Conservation (phyloP, 352 stramenopile genomes). For the Pythium graminicola region DNA sequence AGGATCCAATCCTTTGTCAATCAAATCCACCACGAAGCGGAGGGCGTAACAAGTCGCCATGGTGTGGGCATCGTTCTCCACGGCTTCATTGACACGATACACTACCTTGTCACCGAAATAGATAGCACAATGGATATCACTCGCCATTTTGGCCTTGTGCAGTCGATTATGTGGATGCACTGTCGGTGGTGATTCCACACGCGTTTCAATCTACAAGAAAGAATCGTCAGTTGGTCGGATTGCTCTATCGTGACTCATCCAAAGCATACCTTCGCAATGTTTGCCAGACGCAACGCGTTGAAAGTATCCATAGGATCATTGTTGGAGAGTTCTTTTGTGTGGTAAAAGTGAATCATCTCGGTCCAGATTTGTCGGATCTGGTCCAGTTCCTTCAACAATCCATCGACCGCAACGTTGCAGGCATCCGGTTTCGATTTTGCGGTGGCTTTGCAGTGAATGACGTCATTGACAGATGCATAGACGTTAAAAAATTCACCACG, state of each 20-base stretch:
- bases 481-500: conserved; percentile 55
- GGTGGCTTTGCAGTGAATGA: conserved; percentile 42
- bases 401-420: conserved; percentile 54
- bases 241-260: no score
- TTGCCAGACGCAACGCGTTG: conserved; percentile 49
- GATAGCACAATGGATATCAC: conserved; percentile 19
- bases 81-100: conserved; percentile 43
- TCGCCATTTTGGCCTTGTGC: conserved; percentile 13
- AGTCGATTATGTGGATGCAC: conserved; percentile 1
- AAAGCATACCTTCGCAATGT: conserved; percentile 62
- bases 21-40: conserved; percentile 66
- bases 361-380: conserved; percentile 47
- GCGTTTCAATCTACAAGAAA: conserved; percentile 12
- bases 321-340: conserved; percentile 48
- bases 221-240: no score
- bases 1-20: conserved; percentile 54
- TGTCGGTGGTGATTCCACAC: neutral
- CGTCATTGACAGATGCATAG: conserved; percentile 53
- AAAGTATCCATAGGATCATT: conserved; percentile 52
- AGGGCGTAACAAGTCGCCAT: conserved; percentile 44
- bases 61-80: conserved; percentile 39
- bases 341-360: conserved; percentile 65
- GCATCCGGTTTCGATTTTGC: conserved; percentile 47
- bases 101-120: conserved; percentile 39
- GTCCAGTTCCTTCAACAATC: conserved; percentile 47